A percentile compares a stretch with the other conserved stretches of the same genome.
Evolutionary conservation across 192 early-diverging fungal genomes (phyloP).

Genomic region (Geranomyces variabilis): DNA sequence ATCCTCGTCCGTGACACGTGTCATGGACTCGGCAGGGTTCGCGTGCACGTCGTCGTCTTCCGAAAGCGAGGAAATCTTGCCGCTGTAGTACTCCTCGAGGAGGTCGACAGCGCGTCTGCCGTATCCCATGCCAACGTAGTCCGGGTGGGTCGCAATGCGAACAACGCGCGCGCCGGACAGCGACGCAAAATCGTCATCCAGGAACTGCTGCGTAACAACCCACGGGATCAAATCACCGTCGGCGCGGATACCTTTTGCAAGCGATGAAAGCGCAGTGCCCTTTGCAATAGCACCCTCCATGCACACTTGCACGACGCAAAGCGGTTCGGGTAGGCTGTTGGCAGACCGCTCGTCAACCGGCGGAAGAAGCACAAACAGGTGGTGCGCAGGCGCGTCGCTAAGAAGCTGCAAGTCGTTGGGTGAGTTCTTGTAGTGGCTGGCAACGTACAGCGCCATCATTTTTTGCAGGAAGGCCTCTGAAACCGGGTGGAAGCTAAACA

Average conservation of each 20-base stretch:
- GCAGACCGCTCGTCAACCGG: conserved; percentile 71
- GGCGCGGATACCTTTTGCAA: conserved; percentile 83
- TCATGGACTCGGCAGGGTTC: conserved; percentile 32
- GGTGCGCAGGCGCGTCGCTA: conserved; percentile 96
- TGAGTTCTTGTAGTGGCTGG: conserved; percentile 99
- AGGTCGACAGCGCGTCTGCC: conserved; percentile 85
- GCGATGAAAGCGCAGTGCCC: conserved; percentile 77
- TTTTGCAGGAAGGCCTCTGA: conserved; percentile 95
- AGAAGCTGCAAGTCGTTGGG: conserved; percentile 98
- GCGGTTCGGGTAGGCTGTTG: conserved; percentile 81
- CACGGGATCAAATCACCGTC: conserved; percentile 97
- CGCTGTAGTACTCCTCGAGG: conserved; percentile 84
- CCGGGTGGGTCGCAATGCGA: conserved; percentile 96
- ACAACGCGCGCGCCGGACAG: conserved; percentile 95
- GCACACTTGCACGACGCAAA: conserved; percentile 89
- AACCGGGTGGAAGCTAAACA: conserved; percentile 98
- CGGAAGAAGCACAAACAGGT: conserved; percentile 94
- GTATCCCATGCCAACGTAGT: conserved; percentile 97
- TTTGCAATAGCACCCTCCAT: conserved; percentile 95
- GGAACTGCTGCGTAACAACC: conserved; percentile 89
- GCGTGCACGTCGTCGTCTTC: conserved; percentile 48
- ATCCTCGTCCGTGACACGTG: conserved; percentile 61
- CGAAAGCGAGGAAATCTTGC: conserved; percentile 65
- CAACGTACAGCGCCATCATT: conserved; percentile 97
- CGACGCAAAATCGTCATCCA: conserved; percentile 96